Conservation (phyloP, 2,329 filamentous ascomycete genomes). For the Arthrinium phaeospermum region DNA sequence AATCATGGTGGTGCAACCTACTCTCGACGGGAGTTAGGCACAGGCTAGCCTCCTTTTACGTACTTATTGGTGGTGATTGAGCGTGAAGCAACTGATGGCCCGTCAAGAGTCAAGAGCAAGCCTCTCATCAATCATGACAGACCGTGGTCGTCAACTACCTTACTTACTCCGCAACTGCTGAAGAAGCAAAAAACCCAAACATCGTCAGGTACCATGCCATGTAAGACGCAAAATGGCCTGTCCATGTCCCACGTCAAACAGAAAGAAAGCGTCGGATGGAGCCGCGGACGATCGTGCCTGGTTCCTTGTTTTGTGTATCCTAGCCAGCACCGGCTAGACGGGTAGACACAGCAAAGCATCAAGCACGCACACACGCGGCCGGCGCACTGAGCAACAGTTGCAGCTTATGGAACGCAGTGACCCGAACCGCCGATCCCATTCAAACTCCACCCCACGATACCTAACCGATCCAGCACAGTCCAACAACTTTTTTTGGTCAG, state of each 20-base stretch:
- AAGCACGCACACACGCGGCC: too few species aligned
- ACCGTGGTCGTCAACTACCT: background rate
- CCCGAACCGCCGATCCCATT: background rate
- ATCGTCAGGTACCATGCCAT: background rate
- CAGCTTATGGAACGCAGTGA: background rate
- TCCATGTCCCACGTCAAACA: background rate
- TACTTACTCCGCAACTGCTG: background rate
- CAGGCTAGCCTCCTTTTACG: background rate
- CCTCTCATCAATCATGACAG: background rate
- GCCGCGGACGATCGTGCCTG: constrained; percentile 2
- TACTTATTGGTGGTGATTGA: background rate
- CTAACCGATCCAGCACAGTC: constrained; percentile 8
- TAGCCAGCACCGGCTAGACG: background rate
- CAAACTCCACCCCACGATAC: background rate
- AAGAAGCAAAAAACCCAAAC: background rate
- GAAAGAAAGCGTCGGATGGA: background rate
- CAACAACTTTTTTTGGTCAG: background rate
- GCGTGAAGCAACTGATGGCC: background rate
- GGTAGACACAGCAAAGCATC: background rate
- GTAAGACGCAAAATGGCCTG: background rate
- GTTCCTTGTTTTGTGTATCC: constrained; percentile 2
- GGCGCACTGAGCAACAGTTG: too few species aligned
- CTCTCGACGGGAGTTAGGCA: background rate
- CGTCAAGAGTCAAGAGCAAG: background rate
- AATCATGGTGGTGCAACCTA: constrained; percentile 3